These are phyloP conservation scores for Emmonsia crescens DNA, from an alignment of 2,329 filamentous ascomycete genomes.

Conservation along the genomic window DNA sequence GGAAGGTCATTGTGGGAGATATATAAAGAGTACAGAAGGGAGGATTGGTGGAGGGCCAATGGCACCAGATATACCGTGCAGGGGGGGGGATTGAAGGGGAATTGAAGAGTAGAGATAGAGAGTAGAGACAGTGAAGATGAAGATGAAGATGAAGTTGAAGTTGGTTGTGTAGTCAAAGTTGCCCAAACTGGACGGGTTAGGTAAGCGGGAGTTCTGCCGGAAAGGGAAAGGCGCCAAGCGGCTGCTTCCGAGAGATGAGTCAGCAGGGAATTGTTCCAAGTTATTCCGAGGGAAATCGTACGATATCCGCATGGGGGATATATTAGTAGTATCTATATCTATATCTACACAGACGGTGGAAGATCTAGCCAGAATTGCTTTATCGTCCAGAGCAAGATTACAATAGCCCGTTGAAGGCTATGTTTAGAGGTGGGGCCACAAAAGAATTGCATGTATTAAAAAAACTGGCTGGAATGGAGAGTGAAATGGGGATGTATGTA, in stretches of 20 bases:
- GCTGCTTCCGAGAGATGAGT: neutral
- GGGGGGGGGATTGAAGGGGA: neutral
- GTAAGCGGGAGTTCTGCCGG: neutral
- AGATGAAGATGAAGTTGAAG: neutral
- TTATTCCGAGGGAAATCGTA: neutral
- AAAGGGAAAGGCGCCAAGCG: neutral
- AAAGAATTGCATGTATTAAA: too few relatives aligned
- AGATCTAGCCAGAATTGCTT: too few relatives aligned
- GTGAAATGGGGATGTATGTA: too few relatives aligned
- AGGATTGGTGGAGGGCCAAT: neutral
- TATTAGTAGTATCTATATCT: too few relatives aligned
- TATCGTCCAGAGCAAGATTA: too few relatives aligned
- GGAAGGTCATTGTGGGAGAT: slow-evolving; percentile 36
- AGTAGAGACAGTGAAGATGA: neutral
- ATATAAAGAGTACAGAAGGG: slow-evolving; percentile 19
- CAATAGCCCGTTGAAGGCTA: too few relatives aligned
- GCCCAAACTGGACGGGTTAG: neutral
- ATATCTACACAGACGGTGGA: too few relatives aligned
- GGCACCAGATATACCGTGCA: neutral
- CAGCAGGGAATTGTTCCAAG: neutral
- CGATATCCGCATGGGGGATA: neutral
- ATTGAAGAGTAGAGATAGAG: neutral
- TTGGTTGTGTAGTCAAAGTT: neutral
- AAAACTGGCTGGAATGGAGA: too few relatives aligned
- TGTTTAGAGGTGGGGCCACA: too few relatives aligned